Evolutionary conservation across 148 eudicot species (phyloP).

Genomic region (Cornus suecica): DNA sequence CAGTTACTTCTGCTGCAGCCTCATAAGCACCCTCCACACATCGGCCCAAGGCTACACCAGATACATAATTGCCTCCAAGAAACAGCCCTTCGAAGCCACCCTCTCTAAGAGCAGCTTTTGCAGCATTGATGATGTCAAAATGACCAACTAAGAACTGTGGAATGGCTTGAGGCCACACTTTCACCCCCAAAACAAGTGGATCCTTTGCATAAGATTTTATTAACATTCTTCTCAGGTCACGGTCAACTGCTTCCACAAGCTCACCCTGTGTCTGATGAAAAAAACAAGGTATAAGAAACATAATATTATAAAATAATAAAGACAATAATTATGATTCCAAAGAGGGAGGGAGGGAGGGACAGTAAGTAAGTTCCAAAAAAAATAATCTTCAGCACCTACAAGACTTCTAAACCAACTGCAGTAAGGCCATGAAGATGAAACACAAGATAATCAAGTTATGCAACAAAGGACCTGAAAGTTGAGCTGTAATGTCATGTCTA

Average conservation of each 20-base stretch:
- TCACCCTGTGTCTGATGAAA: conserved; percentile 55
- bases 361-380: neutral
- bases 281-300: neutral
- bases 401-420: neutral
- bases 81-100: conserved; percentile 56
- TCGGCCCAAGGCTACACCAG: conserved; percentile 88
- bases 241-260: conserved; percentile 71
- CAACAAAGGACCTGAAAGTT: no score
- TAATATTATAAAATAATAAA: no score
- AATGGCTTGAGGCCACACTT: conserved; percentile 82
- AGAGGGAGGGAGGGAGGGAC: neutral
- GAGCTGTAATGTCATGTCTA: no score
- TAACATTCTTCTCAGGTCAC: conserved; percentile 73
- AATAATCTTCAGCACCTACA: neutral
- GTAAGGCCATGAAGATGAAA: neutral
- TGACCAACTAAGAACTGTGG: conserved; percentile 81
- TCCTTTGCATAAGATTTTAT: conserved; percentile 61
- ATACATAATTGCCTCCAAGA: conserved; percentile 78
- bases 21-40: conserved; percentile 83
- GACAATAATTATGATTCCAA: no score
- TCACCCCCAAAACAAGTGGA: conserved; percentile 59
- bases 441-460: neutral
- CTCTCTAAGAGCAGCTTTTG: conserved; percentile 47
- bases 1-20: conserved; percentile 52
- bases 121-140: conserved; percentile 59